Percentiles rank a stretch among this genome's conserved stretches.
phyloP scores from a whole-genome alignment of 495 filamentous ascomycete species.

The Tricharina praecox region DNA sequence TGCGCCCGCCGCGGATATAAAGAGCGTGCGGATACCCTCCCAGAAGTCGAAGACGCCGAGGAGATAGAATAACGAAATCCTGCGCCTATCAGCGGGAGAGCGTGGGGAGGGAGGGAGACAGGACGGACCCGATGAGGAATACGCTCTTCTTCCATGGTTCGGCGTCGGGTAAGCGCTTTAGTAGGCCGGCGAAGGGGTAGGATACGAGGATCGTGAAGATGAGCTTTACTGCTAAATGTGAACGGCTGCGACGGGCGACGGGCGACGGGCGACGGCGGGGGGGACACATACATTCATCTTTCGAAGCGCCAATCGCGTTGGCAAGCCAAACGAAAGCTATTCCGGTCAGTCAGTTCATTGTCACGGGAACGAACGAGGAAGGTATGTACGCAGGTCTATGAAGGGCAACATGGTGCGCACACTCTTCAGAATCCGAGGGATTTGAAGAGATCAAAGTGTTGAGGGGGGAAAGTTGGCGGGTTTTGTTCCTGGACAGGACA shows the following conservation, averaged over 20 bases:
- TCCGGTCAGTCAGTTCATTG: slow-evolving; percentile 13
- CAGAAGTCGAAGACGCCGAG: slow-evolving; percentile 92
- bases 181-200: slow-evolving; percentile 72
- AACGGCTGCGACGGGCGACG: no score
- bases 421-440: no score
- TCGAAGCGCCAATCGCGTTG: slow-evolving; percentile 51
- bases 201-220: slow-evolving; percentile 81
- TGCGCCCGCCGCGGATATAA: slow-evolving; percentile 58
- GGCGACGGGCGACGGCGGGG: no score
- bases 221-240: slow-evolving; percentile 65
- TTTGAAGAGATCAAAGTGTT: no score
- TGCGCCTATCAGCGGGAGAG: slow-evolving; percentile 17
- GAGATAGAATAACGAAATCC: slow-evolving; percentile 72
- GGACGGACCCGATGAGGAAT: slow-evolving; percentile 55
- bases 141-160: slow-evolving; percentile 76
- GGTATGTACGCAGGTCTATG: slow-evolving; percentile 55
- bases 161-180: slow-evolving; percentile 80
- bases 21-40: slow-evolving; percentile 62
- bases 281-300: slow-evolving; percentile 56
- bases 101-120: slow-evolving; percentile 7
- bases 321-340: slow-evolving; percentile 57
- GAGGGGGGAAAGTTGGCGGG: no score
- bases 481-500: no score
- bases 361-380: slow-evolving; percentile 7
- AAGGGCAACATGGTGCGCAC: slow-evolving; percentile 58